Conservation (phyloP, 306 rosid species). For the Trichosanthes cucumerina region DNA sequence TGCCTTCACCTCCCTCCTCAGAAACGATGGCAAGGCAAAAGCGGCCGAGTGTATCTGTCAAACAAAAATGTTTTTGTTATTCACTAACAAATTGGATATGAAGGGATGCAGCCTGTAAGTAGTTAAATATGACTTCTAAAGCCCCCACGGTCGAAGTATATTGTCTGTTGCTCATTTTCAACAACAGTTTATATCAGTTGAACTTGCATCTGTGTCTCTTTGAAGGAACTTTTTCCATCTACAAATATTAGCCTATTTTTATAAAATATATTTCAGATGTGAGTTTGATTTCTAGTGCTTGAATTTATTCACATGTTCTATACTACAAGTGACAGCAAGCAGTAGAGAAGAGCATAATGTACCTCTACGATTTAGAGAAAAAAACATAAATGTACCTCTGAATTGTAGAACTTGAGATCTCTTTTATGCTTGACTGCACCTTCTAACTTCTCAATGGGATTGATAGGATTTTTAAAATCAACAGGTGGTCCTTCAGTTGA, state of each 20-base stretch:
- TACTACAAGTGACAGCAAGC: background rate
- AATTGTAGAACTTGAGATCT: conserved; percentile 78
- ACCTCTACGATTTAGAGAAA: conserved; percentile 26
- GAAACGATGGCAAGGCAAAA: conserved; percentile 55
- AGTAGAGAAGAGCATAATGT: background rate
- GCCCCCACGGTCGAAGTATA: background rate
- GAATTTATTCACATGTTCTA: background rate
- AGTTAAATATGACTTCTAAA: background rate
- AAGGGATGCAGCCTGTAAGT: background rate
- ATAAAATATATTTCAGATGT: background rate
- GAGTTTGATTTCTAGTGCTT: background rate
- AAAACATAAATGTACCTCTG: conserved; percentile 43
- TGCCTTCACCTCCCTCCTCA: conserved; percentile 48
- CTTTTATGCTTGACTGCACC: conserved; percentile 52
- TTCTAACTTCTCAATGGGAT: conserved; percentile 69
- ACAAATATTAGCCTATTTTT: background rate
- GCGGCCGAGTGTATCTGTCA: conserved; percentile 79
- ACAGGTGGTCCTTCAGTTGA: conserved; percentile 74
- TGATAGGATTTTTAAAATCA: conserved; percentile 71
- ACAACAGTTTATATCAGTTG: background rate
- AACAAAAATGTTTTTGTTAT: background rate
- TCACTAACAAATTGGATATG: background rate
- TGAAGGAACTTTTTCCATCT: background rate
- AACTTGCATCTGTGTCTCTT: background rate
- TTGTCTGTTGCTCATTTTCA: background rate